Base-by-base conservation (phyloP, 2,329 filamentous ascomycete species). In the Coniella lustricola region DNA sequence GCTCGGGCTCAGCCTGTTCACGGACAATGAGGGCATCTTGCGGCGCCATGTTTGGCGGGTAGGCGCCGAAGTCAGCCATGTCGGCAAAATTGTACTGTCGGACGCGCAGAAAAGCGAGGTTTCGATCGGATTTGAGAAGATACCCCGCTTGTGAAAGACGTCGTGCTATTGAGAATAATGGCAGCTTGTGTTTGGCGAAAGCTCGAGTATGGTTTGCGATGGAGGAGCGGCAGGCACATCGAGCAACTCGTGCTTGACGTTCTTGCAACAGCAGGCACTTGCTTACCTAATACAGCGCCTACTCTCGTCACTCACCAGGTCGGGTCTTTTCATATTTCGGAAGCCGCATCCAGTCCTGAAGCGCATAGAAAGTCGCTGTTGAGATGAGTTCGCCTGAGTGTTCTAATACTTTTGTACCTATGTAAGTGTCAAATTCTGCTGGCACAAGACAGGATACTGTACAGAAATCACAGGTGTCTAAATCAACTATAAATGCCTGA, bases 31-130 rank as follows among this genome's bases (percentile, higher is more conserved):
- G 74, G 38, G 80, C 78, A 60, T 84, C 80, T 60, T 81, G 74
- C 14, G 81, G 78, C 59, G 73, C 73, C 75, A 84, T 82, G 54
- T 84, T 82, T 14, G 81, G 77, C 65, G 81, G 79, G 56, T 83
- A 84, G 44, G 81, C 76, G 55, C 73, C 72, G 55, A 84, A 80
- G 57, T 78, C 72, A 34, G 77, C 71, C 81, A 84, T 84, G 3
- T 70, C 14, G 14, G 41, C 5, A 21, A 12, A 31, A 21, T 10
- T 12, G 4, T 4, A 31, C 22, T 29, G 12, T 41, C 22, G 38
- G 29, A 10, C 16, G 13, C 12, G 38, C 10, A 25, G 22, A 2
- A 5, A 12, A 31, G 21, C 3, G 7, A 10, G 21, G 12, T 17
- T 7, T 16, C 14, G n/a, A 9, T n/a, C n/a, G n/a, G 21, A 9